Evolutionary conservation across 2,329 filamentous ascomycete genomes (phyloP).

Genomic region (Nemania bipapillata): DNA sequence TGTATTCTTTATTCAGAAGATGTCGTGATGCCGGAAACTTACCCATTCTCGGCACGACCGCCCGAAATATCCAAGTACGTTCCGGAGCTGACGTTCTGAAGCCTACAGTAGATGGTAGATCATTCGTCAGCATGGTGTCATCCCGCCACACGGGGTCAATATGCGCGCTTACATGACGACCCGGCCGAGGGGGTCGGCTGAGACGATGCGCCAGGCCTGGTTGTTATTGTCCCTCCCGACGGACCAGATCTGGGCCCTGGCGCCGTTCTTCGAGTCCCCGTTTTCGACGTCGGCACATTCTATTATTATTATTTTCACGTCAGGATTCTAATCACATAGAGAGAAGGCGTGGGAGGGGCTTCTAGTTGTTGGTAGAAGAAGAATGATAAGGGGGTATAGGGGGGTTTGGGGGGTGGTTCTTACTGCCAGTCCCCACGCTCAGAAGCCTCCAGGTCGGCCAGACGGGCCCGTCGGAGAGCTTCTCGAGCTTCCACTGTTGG

Average conservation of each 20-base stretch:
- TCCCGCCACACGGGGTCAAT: neutral
- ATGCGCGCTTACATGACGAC: slow-evolving; percentile 10
- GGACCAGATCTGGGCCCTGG: neutral
- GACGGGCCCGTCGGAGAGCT: neutral
- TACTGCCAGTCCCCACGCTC: neutral
- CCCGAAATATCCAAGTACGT: slow-evolving; percentile 8
- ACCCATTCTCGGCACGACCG: neutral
- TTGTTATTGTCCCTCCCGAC: neutral
- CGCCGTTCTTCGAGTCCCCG: neutral
- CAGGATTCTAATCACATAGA: too few species aligned
- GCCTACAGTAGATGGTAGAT: too few species aligned
- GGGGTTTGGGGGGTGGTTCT: too few species aligned
- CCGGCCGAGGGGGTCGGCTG: slow-evolving; percentile 9
- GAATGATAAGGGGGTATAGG: too few species aligned
- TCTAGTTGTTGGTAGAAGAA: too few species aligned
- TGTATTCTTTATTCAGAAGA: neutral
- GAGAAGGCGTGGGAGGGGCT: neutral
- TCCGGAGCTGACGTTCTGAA: slow-evolving; percentile 12
- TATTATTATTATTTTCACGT: too few species aligned
- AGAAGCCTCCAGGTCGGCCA: slow-evolving; percentile 16
- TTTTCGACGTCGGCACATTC: neutral
- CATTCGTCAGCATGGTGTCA: neutral
- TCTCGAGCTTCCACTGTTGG: slow-evolving; percentile 18
- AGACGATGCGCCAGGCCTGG: slow-evolving; percentile 6
- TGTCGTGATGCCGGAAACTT: neutral